A percentile compares a stretch with the other conserved stretches of the same genome.
phyloP scores from a whole-genome alignment of 2,329 filamentous ascomycete genomes.

The Meredithiella fracta region DNA sequence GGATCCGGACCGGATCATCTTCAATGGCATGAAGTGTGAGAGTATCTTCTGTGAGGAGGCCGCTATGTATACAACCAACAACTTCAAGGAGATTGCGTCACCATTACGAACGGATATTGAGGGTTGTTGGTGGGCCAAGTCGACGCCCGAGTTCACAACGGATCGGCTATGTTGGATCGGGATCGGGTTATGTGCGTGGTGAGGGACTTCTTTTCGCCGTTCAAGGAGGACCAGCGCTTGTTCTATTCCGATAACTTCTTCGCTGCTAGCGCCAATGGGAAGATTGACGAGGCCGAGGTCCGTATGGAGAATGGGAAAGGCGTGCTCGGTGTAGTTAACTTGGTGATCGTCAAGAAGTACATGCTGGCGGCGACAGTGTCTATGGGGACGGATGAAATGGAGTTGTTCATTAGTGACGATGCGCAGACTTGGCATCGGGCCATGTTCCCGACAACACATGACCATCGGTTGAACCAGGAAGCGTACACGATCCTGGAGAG shows the following conservation, averaged over 20 bases:
- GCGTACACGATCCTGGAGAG: conserved; percentile 90
- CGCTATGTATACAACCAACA: conserved; percentile 64
- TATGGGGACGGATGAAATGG: conserved; percentile 71
- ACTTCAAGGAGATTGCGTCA: conserved; percentile 54
- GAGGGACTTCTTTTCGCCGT: conserved; percentile 52
- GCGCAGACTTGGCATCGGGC: conserved; percentile 78
- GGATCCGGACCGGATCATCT: conserved; percentile 73
- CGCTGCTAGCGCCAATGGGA: conserved; percentile 28
- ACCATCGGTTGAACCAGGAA: conserved; percentile 50
- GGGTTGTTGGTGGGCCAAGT: conserved; percentile 79
- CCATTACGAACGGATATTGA: conserved; percentile 50
- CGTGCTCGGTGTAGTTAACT: conserved; percentile 62
- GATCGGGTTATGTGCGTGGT: conserved; percentile 68
- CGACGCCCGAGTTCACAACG: conserved; percentile 57
- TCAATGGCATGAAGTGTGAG: conserved; percentile 57
- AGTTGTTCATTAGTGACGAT: conserved; percentile 76
- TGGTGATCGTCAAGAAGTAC: conserved; percentile 74
- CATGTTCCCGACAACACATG: conserved; percentile 71
- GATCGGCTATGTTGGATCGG: conserved; percentile 46
- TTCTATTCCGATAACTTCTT: conserved; percentile 77
- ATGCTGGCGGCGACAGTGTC: conserved; percentile 71
- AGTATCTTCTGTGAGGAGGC: conserved; percentile 47
- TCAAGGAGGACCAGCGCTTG: conserved; percentile 59
- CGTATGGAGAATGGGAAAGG: conserved; percentile 57
- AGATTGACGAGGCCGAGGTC: conserved; percentile 53